Percentiles rank a stretch among this genome's conserved stretches.
phyloP scores from a whole-genome alignment of 2,329 filamentous ascomycete genomes.

The Neonectria coccinea region DNA sequence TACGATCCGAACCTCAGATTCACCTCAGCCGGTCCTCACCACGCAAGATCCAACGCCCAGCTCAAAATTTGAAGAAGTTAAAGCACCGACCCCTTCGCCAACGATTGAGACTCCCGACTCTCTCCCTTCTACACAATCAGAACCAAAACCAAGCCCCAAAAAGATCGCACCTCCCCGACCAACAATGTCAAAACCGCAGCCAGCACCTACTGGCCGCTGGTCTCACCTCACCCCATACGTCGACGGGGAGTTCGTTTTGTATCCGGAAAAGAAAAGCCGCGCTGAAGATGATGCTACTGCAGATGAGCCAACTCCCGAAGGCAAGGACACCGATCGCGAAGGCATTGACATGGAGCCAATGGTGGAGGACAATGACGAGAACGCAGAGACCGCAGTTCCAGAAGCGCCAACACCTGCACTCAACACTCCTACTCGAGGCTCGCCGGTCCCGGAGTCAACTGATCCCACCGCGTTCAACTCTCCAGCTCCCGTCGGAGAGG shows the following conservation, averaged over 20 bases:
- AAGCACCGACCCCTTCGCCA: constrained; percentile 34
- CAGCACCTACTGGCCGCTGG: constrained; percentile 50
- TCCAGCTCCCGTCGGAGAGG: constrained; percentile 53
- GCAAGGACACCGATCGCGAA: constrained; percentile 47
- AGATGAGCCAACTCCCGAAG: constrained; percentile 50
- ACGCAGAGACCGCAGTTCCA: constrained; percentile 43
- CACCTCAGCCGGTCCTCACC: constrained; percentile 18
- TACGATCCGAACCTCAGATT: constrained; percentile 24
- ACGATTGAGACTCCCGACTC: constrained; percentile 33
- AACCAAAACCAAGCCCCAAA: constrained; percentile 39
- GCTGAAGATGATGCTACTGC: constrained; percentile 48
- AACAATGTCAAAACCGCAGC: constrained; percentile 44
- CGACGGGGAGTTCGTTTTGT: constrained; percentile 52
- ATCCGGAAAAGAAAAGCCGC: constrained; percentile 53
- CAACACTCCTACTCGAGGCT: constrained; percentile 54
- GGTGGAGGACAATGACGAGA: constrained; percentile 51
- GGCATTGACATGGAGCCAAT: constrained; percentile 48
- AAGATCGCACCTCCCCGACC: constrained; percentile 32
- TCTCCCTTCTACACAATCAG: constrained; percentile 35
- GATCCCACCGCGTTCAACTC: constrained; percentile 54
- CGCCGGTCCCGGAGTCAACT: constrained; percentile 54
- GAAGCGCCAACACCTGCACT: constrained; percentile 53
- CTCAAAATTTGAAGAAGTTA: constrained; percentile 35
- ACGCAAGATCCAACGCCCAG: constrained; percentile 31
- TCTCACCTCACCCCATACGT: constrained; percentile 56